Evolutionary conservation across 1,284 basidiomycete genomes (phyloP).

Genomic region (Ganoderma multipileum): DNA sequence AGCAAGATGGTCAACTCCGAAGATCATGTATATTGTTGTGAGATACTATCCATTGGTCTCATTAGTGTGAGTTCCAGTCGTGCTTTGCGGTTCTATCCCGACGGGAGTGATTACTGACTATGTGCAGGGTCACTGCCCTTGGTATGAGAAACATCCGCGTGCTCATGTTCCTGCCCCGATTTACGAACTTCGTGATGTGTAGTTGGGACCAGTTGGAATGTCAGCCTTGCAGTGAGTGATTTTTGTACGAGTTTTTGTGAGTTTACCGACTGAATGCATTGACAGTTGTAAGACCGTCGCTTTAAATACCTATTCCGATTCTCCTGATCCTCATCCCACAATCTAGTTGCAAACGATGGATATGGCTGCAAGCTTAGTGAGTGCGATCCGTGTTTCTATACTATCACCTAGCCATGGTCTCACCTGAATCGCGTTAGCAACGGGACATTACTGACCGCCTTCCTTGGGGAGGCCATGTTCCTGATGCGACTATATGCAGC

Average conservation of each 20-base stretch:
- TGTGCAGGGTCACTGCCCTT: background rate
- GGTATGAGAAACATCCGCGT: background rate
- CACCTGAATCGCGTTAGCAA: constrained; percentile 1
- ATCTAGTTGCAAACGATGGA: constrained; percentile 2
- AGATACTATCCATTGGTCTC: constrained; percentile 22
- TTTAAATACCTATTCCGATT: background rate
- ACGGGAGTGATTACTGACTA: background rate
- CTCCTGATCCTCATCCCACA: background rate
- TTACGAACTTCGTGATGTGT: background rate
- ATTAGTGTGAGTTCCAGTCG: constrained; percentile 17
- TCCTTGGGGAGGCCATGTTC: constrained; percentile 25
- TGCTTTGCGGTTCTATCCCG: background rate
- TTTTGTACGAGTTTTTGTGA: background rate
- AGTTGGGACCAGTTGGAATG: constrained; percentile 8
- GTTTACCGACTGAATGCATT: background rate
- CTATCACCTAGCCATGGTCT: background rate
- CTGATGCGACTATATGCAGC: constrained; percentile 26
- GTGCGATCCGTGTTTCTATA: background rate
- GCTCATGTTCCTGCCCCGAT: background rate
- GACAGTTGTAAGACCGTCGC: constrained; percentile 2
- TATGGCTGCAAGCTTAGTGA: constrained; percentile 16
- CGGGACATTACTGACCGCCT: constrained; percentile 17
- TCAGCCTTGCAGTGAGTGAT: background rate
- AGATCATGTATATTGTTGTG: constrained; percentile 23
- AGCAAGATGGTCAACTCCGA: constrained; percentile 22